Base-by-base conservation (phyloP, 228 moss, liverwort and hornwort genomes). In the Sphagnum magellanicum region DNA sequence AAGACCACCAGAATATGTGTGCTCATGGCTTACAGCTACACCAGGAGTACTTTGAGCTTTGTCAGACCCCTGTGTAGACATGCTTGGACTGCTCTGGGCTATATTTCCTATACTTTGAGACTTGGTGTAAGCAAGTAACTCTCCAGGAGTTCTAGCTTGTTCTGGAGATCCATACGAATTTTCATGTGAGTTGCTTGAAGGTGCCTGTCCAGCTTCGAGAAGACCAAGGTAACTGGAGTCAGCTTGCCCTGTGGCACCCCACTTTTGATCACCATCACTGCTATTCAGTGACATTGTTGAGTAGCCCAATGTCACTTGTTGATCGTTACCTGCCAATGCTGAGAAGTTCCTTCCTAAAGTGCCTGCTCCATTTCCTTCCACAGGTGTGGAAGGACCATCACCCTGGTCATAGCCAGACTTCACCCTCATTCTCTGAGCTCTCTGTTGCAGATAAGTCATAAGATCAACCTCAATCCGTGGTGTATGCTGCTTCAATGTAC, bases 381-480 rank as follows among this genome's bases (percentile, higher is more conserved):
- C 47, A 50, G 66, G 70, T 51, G 75, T 67, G 65, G 83, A 91
- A 15, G 84, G 67, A 61, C 79, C 52, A 63, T 91, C 81, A 75
- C 81, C 81, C 50, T 86, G 90, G 65, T 98, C 91, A 70, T 77
- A 65, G 50, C 75, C 68, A 75, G 76, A 72, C 66, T 90, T 98
- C 11, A 77, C 65, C 74, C 87, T 83, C 14, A 71, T 85, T 68
- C 93, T 88, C 80, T 98, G 97, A 71, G 81, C 93, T 79, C 80
- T 90, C 64, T 86, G 91, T 67, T 98, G 97, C 78, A 98, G 59
- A 15, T 87, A 89, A 50, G 84, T 77, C 97, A 98, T 98, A 17
- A 98, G 91, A 83, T 98, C 97, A 46, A 98, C 97, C 80, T 98
- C 97, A 66, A 98, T 92, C 57, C 98, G 91, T 71, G 98, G 98